Evolutionary conservation across 2,329 filamentous ascomycete species (phyloP).

Genomic region (Ambrosiella beaveri): DNA sequence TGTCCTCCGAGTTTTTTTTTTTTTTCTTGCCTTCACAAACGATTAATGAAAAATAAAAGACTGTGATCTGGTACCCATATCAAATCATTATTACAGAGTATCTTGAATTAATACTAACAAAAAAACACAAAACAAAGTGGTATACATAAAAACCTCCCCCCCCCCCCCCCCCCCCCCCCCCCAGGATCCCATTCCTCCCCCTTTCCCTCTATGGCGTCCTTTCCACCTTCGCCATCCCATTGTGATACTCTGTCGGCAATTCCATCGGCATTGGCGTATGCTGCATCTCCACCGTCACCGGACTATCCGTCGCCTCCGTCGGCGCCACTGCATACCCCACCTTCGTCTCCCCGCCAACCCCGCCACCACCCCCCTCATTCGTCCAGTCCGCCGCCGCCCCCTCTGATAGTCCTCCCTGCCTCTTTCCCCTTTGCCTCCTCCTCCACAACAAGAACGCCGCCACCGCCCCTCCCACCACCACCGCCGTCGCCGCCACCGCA

Average conservation of each 20-base stretch:
- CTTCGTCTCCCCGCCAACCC: not conserved
- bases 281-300: not conserved
- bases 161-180: no score
- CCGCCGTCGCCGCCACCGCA: constrained; percentile 13
- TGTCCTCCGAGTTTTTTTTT: not conserved
- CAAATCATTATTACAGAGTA: no score
- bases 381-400: constrained; percentile 4
- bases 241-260: not conserved
- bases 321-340: not conserved
- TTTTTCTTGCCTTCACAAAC: no score
- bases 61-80: no score
- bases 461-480: not conserved
- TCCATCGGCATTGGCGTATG: not conserved
- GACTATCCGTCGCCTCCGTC: not conserved
- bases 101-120: no score
- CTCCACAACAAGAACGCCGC: constrained; percentile 1
- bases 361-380: not conserved
- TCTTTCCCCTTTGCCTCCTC: not conserved
- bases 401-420: constrained; percentile 16
- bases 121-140: no score
- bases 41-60: no score
- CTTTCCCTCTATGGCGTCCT: not conserved
- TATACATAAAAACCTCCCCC: no score
- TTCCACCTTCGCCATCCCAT: not conserved
- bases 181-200: no score